Evolutionary conservation across 495 filamentous ascomycete genomes (phyloP), one percentile per base, ranked within the genome.

Genomic region (Bryoglossum gracile): DNA sequence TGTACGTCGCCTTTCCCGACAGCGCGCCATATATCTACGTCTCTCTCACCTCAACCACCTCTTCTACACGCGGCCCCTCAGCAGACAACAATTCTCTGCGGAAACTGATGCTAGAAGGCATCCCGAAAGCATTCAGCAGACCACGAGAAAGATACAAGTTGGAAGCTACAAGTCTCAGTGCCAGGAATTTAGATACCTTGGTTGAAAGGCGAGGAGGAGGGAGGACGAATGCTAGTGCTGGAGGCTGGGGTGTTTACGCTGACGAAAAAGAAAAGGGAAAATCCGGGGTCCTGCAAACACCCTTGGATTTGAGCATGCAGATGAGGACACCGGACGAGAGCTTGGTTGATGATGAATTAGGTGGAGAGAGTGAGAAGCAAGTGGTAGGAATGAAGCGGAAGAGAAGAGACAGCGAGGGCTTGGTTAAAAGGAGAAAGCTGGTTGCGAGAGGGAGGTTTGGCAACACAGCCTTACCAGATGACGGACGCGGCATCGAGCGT

Each of bases 1-100:
- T 94, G 35, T 90, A 83, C 56, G 66, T 91, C 51, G 83, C 82
- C 5, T 91, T 92, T 59, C 88, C 88, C 0, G 80, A 89, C 55
- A 80, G 77, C 38, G 82, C 83, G 22, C 83, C 87, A 0, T 81
- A 78, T 55, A 65, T 92, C 24, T 94, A 83, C 57, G 77, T 86
- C 19, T 86, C 84, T 22, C 76, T 82, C 26, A 62, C 69, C 8
- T 56, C 68, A 0, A 61, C 60, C 11, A 32, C 62, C 8, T 34
- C 47, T 3, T n/a, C 22, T 1, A 10, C 41, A 0, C 28, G 65
- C 37, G 62, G 67, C 10, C 60, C 44, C 49, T 71, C 22, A 55
- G 68, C 71, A 1, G 82, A 87, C 35, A 61, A 74, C 1, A 74
- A 74, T n/a, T 80, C 72, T 43, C 68, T 94, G 2, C 77, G 80